These are phyloP conservation scores for Malus hybrid DNA, from an alignment of 331 rosid genomes.

Conservation along the genomic window DNA sequence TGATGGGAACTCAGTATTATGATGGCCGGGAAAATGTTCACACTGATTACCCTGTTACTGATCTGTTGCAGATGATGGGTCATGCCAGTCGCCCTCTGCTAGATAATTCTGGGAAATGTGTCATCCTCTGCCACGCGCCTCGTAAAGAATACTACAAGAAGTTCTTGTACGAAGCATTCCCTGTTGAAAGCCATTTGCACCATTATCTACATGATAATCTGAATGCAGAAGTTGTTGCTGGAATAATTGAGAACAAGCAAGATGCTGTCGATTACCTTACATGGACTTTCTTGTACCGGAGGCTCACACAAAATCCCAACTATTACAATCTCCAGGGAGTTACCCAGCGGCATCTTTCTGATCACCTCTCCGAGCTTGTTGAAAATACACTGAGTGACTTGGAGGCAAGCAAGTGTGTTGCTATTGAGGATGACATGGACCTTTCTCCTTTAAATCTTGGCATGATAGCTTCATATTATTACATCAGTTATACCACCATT, in stretches of 20 bases:
- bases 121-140: constrained; percentile 94
- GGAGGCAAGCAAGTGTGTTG: constrained; percentile 77
- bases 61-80: constrained; percentile 98
- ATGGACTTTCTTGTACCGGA: constrained; percentile 93
- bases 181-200: constrained; percentile 92
- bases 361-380: constrained; percentile 88
- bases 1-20: constrained; percentile 96
- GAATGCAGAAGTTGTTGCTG: constrained; percentile 85
- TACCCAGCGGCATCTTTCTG: constrained; percentile 89
- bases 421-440: constrained; percentile 79
- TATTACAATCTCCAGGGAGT: constrained; percentile 95
- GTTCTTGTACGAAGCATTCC: constrained; percentile 88
- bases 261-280: constrained; percentile 68
- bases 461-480: constrained; percentile 85
- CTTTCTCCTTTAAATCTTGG: constrained; percentile 89
- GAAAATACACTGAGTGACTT: constrained; percentile 75
- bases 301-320: constrained; percentile 94
- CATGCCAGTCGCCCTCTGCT: constrained; percentile 95
- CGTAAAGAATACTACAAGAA: constrained; percentile 93
- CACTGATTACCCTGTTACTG: constrained; percentile 92
- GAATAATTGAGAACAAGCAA: constrained; percentile 83
- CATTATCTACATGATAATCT: constrained; percentile 82
- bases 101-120: constrained; percentile 88
- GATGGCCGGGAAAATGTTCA: constrained; percentile 93
- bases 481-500: constrained; percentile 82